Evolutionary conservation across 805 yeast species (phyloP).

Genomic region (Yarrowia yakushimensis): DNA sequence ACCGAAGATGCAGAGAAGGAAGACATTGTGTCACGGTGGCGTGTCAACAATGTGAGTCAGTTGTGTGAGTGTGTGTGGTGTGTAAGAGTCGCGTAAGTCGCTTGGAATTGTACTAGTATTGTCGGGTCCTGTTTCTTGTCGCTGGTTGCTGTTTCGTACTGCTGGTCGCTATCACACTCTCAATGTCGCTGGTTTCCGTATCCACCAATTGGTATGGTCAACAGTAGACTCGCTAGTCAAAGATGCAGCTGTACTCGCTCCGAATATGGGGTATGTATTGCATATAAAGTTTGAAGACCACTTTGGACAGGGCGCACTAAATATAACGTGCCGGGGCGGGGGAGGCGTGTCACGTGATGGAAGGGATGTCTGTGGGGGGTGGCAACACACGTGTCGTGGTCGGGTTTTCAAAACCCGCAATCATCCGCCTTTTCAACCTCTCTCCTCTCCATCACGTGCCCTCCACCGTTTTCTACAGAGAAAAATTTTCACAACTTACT

Average conservation of each 20-base stretch:
- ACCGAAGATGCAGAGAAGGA: slow-evolving; percentile 42
- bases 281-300: not conserved
- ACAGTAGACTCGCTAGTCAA: not conserved
- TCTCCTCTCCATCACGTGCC: not conserved
- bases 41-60: not conserved
- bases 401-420: no score
- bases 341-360: not conserved
- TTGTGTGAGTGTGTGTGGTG: not conserved
- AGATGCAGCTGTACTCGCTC: slow-evolving; percentile 5
- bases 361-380: no score
- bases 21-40: slow-evolving; percentile 39
- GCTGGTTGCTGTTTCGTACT: no score
- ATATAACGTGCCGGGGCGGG: not conserved
- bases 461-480: not conserved
- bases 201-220: no score
- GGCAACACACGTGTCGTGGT: no score
- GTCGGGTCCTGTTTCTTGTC: no score
- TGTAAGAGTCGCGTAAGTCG: no score
- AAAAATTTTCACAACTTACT: slow-evolving; percentile 17
- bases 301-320: not conserved
- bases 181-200: no score
- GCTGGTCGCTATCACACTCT: no score
- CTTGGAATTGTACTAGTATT: no score
- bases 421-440: no score
- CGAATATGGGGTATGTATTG: slow-evolving; percentile 15